Base-by-base conservation (phyloP, 352 stramenopile genomes). In the Globisporangium nodosum region DNA sequence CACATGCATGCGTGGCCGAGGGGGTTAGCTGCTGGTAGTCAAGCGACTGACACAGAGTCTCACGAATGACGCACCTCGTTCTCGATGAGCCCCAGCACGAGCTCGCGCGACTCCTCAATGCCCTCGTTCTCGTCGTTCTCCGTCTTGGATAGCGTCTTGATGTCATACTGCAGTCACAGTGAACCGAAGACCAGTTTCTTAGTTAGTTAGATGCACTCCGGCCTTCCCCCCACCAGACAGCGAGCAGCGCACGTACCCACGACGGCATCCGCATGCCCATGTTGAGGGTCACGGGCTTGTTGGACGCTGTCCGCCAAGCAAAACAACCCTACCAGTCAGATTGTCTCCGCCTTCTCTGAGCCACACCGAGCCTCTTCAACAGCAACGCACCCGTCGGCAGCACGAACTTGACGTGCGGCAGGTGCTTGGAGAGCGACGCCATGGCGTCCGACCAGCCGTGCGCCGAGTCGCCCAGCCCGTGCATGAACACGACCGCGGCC, bases 221-320 rank as follows among this genome's bases (percentile, higher is more conserved):
- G 24, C 24, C 24, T 27, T 27, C 24, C 24, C 24, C 24, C 33
- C 13, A 18, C 11, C 24, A 13, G 24, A 3, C 24, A 56, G 12
- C 16, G 16, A 48, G 51, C 24, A 33, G 35, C 9, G 1, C 20
- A 66, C 71, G 47, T 53, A 88, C 78, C 92, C 96, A 99, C 3
- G 85, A 83, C 3, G 91, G 88, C 91, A 98, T 98, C 3, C 71
- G 63, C 79, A 97, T 96, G 47, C 95, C 94, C 74, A 92, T 94
- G 64, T 98, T 98, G 64, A 98, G 81, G 16, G 94, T 96, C 45
- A 99, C 95, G 2, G 94, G 93, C 76, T 90, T 86, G 21, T 76
- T 88, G 27, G 76, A 63, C 24, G 95, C 92, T 85, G 57, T 15
- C 24, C 24, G 24, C 1, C 24, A 27, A 27, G 11, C 8, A 40